Percentiles rank a stretch among this genome's conserved stretches.
phyloP scores from a whole-genome alignment of 768 basidiomycete genomes.

The Boletellus sp. region DNA sequence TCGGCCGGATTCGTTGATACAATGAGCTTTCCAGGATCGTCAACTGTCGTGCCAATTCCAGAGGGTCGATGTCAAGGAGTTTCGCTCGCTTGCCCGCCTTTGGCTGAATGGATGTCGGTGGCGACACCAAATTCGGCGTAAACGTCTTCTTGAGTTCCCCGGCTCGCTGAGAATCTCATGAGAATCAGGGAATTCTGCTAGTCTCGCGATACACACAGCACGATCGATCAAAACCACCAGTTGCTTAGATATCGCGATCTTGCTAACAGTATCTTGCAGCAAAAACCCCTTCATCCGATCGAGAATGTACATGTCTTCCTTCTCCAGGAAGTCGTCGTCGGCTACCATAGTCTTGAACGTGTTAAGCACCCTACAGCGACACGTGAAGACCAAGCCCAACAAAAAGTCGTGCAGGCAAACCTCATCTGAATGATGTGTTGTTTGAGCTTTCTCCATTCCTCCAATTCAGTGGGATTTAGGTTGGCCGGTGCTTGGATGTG shows the following conservation, averaged over 20 bases:
- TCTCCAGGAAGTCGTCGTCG: constrained; percentile 79
- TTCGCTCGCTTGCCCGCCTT: constrained; percentile 70
- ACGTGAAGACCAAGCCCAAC: constrained; percentile 1
- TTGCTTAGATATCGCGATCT: constrained; percentile 69
- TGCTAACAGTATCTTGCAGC: constrained; percentile 57
- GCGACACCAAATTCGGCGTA: constrained; percentile 50
- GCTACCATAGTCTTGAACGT: constrained; percentile 86
- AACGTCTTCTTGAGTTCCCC: constrained; percentile 57
- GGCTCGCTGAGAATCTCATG: constrained; percentile 38
- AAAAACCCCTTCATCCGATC: constrained; percentile 81
- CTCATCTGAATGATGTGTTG: constrained; percentile 84
- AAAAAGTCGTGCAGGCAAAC: constrained; percentile 42
- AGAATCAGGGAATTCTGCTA: constrained; percentile 5
- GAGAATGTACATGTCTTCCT: constrained; percentile 80
- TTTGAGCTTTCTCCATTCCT: constrained; percentile 83
- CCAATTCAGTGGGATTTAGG: constrained; percentile 55
- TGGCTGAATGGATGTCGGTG: constrained; percentile 75
- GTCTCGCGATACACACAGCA: constrained; percentile 50
- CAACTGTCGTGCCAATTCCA: constrained; percentile 89
- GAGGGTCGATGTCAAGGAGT: constrained; percentile 78
- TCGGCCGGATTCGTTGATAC: constrained; percentile 84
- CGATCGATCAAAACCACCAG: constrained; percentile 73
- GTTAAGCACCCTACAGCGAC: constrained; percentile 64
- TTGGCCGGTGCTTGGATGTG: constrained; percentile 70
- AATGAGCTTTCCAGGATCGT: constrained; percentile 86